Evolutionary conservation across 305 asterid genomes (phyloP).

Genomic region (Andrographis paniculata): DNA sequence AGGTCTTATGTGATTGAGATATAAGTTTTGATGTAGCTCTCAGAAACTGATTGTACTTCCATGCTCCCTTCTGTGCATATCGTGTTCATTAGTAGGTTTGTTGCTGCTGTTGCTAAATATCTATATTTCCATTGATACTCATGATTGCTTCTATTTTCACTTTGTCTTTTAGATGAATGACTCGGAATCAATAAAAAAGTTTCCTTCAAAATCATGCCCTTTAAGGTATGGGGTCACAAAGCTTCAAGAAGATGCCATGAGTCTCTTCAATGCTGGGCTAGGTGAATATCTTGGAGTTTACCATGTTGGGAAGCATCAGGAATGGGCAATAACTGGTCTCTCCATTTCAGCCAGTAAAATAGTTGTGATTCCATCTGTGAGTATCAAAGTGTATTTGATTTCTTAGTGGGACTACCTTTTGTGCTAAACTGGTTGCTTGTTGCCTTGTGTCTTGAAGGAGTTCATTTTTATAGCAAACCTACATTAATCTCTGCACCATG

Average conservation of each 20-base stretch:
- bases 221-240: constrained; percentile 70
- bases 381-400: constrained; percentile 16
- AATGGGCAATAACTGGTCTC: constrained; percentile 89
- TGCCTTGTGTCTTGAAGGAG: constrained; percentile 4
- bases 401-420: background rate
- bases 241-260: constrained; percentile 83
- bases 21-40: constrained; percentile 12
- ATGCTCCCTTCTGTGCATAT: constrained; percentile 5
- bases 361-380: constrained; percentile 64
- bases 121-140: constrained; percentile 9
- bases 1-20: constrained; percentile 33
- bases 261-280: constrained; percentile 70
- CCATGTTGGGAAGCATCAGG: constrained; percentile 34
- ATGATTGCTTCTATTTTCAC: constrained; percentile 17
- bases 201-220: constrained; percentile 88
- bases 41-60: constrained; percentile 5
- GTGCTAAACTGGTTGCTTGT: background rate
- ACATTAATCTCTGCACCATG: constrained; percentile 15
- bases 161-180: constrained; percentile 45
- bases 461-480: constrained; percentile 4
- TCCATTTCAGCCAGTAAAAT: constrained; percentile 89
- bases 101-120: constrained; percentile 1
- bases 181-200: constrained; percentile 60
- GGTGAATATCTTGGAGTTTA: constrained; percentile 67
- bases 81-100: constrained; percentile 12